A percentile compares a stretch with the other conserved stretches of the same genome.
Conservation (phyloP, 805 yeast species). For the Lachancea sp. region DNA sequence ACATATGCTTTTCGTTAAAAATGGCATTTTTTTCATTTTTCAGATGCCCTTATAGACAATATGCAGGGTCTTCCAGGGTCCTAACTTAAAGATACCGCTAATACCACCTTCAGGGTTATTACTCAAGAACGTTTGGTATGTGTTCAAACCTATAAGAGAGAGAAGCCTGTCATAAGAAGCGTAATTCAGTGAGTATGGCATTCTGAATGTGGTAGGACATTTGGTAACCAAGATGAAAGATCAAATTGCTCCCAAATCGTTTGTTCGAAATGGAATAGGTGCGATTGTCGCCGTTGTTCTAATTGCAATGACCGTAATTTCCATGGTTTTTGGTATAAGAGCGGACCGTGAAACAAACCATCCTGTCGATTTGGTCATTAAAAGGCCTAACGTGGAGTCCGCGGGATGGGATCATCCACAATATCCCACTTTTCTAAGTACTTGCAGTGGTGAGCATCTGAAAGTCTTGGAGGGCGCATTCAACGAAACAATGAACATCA, state of each 20-base stretch:
- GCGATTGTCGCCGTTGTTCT: neutral
- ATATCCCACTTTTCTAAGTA: conserved; percentile 11
- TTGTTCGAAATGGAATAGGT: neutral
- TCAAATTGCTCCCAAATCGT: neutral
- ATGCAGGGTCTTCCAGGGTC: conserved; percentile 2
- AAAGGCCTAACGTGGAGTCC: neutral
- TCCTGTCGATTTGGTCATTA: neutral
- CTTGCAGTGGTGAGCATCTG: conserved; percentile 13
- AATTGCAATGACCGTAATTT: neutral
- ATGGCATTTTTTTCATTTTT: too few species aligned
- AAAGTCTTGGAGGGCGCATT: conserved; percentile 22
- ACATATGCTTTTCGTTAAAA: too few species aligned
- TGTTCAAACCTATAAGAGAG: too few species aligned
- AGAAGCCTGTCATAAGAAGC: neutral
- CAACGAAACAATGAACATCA: conserved; percentile 30
- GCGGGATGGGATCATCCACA: conserved; percentile 11
- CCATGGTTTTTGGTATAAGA: conserved; percentile 1
- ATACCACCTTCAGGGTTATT: neutral
- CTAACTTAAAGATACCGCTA: neutral
- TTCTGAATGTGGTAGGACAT: neutral
- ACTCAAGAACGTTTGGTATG: too few species aligned
- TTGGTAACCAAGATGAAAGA: neutral
- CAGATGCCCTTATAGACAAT: neutral
- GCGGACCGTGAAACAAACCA: neutral
- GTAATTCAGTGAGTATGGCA: neutral